Evolutionary conservation across 164 flowering plant species (phyloP), one percentile per base, ranked within the genome.

Genomic region (Warburgia ugandensis): DNA sequence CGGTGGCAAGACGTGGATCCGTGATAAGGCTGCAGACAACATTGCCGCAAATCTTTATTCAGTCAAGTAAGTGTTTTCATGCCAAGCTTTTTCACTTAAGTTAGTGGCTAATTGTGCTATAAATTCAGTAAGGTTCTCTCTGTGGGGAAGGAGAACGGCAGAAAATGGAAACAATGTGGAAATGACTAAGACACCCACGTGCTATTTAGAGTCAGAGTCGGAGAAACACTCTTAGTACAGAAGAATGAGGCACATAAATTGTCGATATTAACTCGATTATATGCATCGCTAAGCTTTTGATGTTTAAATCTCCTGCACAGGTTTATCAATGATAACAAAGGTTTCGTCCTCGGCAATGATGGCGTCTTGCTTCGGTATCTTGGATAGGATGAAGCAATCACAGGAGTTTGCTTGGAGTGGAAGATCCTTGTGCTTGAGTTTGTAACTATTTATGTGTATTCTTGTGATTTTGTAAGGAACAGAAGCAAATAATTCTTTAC

Each of bases 41-140:
- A 85, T 87, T 66, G 95, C 98, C 51, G 95, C 98, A 40, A 92
- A 87, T 77, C 87, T 92, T 29, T 92, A 92, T 66, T 77, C 98
- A 45, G 96, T 92, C 52, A 92, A 87, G 98, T 92, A 45, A 85
- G 95, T 70, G 29, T 31, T 22, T 48, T 31, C 10, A 2, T 14
- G 10, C 6, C 32, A 16, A 23, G 19, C n/a, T 16, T 44, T 28
- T n/a, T n/a, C n/a, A n/a, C n/a, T n/a, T n/a, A n/a, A n/a, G n/a
- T n/a, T n/a, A n/a, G n/a, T n/a, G n/a, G n/a, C n/a, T n/a, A n/a
- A n/a, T n/a, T n/a, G n/a, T n/a, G n/a, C n/a, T n/a, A n/a, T n/a
- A n/a, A n/a, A n/a, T n/a, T n/a, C n/a, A n/a, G n/a, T n/a, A n/a
- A n/a, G n/a, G n/a, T n/a, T n/a, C n/a, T n/a, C n/a, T n/a, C n/a